Evolutionary conservation across 768 basidiomycete species (phyloP), one percentile per base, ranked within the genome.

Genomic region (Boletus rex-veris): DNA sequence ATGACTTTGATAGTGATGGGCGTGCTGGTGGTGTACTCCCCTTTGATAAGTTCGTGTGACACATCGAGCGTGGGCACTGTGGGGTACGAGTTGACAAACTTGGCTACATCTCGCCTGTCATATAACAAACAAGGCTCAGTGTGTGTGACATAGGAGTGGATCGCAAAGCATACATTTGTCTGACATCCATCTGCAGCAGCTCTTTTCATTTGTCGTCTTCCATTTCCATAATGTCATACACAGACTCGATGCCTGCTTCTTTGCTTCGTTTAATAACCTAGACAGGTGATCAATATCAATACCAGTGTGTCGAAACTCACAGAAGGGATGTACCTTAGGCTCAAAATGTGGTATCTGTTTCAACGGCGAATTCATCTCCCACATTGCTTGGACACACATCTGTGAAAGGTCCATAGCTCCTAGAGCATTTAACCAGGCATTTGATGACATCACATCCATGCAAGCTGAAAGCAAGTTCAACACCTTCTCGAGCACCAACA

Each of bases 141-240:
- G 53, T 16, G 10, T 33, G 2, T 18, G 6, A 7, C n/a, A 5
- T 14, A 47, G 36, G n/a, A n/a, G 5, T 14, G 3, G 18, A 30
- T 6, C 5, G 2, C 1, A 47, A 6, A 6, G 77, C 91, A 57
- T 71, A 92, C 92, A 98, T 92, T 69, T 97, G 89, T 37, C 79
- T 75, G 2, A 85, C 76, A 50, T 86, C 83, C 91, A 98, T n/a
- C n/a, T n/a, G n/a, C n/a, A n/a, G n/a, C n/a, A n/a, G 73, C 50
- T 84, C 75, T 51, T 83, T 90, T 35, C 97, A 81, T 65, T 90
- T 80, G 54, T 90, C 88, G 62, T 98, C 96, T 65, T 98, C 97
- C 84, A 98, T 85, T 70, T 98, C 97, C 91, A 98, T 97, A 57
- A 98, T 80, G 67, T 98, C 97, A 67, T 98, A 97, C 0, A 98